phyloP scores from a whole-genome alignment of 1,284 basidiomycete species.

The Trichosporon sp. region DNA sequence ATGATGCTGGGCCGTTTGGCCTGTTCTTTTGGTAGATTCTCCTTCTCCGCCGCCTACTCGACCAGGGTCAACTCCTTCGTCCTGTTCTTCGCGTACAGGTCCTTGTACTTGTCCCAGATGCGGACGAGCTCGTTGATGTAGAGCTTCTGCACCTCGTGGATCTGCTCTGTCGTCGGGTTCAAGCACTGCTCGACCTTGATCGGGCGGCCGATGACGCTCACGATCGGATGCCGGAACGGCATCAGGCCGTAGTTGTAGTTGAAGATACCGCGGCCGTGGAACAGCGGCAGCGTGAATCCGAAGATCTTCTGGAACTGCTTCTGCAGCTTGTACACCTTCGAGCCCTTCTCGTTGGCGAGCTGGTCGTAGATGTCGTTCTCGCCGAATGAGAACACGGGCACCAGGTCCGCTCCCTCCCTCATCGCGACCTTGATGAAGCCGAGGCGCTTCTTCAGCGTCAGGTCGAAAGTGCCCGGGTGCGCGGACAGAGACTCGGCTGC shows the following conservation, averaged over 20 bases:
- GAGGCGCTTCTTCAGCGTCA: constrained; percentile 76
- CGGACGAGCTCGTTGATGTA: constrained; percentile 91
- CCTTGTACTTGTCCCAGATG: constrained; percentile 91
- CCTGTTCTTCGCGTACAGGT: constrained; percentile 49
- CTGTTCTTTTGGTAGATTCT: not conserved
- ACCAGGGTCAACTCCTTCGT: constrained; percentile 49
- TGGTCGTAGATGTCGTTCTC: constrained; percentile 98
- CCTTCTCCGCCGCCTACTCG: constrained; percentile 25
- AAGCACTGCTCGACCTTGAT: constrained; percentile 59
- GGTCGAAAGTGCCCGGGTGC: constrained; percentile 81
- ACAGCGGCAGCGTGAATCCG: constrained; percentile 93
- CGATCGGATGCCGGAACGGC: constrained; percentile 91
- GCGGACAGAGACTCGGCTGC: constrained; percentile 91
- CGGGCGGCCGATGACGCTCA: constrained; percentile 61
- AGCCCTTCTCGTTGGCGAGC: constrained; percentile 85
- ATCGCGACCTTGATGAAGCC: constrained; percentile 98
- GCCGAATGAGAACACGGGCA: constrained; percentile 94
- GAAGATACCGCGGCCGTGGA: constrained; percentile 71
- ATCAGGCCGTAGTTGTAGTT: constrained; percentile 60
- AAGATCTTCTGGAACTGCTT: constrained; percentile 85
- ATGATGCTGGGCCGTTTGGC: not conserved
- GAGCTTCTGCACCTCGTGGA: constrained; percentile 71
- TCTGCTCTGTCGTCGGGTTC: constrained; percentile 73
- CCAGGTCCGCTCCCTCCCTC: constrained; percentile 84
- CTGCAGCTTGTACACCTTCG: constrained; percentile 78